Conservation (phyloP, 1,284 basidiomycete species). For the Taiwanofungus camphoratus region DNA sequence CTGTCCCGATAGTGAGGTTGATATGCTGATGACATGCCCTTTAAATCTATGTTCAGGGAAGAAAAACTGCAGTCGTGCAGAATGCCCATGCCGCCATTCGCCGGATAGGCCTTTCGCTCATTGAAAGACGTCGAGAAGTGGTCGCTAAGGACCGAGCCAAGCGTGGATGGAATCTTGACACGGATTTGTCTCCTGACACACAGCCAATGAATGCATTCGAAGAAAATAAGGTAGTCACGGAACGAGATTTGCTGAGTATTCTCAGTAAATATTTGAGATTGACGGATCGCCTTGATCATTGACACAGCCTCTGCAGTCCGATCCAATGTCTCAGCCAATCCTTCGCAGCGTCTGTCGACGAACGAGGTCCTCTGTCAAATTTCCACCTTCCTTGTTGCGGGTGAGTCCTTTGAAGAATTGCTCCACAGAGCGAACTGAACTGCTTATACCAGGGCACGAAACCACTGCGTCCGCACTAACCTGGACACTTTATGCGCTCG, state of each 20-base stretch:
- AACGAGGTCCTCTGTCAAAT: slow-evolving; percentile 72
- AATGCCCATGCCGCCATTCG: slow-evolving; percentile 44
- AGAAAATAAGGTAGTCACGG: slow-evolving; percentile 13
- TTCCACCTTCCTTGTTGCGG: slow-evolving; percentile 70
- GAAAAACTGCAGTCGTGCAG: slow-evolving; percentile 37
- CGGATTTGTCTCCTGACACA: too few relatives aligned
- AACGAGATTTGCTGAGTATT: slow-evolving; percentile 46
- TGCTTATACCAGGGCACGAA: slow-evolving; percentile 41
- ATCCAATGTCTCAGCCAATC: slow-evolving; percentile 47
- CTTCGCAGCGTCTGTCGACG: slow-evolving; percentile 53
- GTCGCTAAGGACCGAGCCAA: slow-evolving; percentile 25
- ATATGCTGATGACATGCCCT: too few relatives aligned
- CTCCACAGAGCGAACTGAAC: not conserved
- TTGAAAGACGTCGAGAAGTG: slow-evolving; percentile 39
- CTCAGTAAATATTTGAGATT: slow-evolving; percentile 37
- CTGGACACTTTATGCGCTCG: slow-evolving; percentile 69
- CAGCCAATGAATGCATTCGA: slow-evolving; percentile 11
- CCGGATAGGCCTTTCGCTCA: slow-evolving; percentile 50
- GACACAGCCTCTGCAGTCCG: slow-evolving; percentile 37
- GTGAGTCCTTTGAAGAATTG: slow-evolving; percentile 2
- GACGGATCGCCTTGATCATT: too few relatives aligned
- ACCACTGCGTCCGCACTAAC: slow-evolving; percentile 58
- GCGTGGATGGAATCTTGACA: too few relatives aligned
- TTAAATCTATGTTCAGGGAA: too few relatives aligned
- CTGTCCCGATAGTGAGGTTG: too few relatives aligned